A percentile compares a stretch with the other conserved stretches of the same genome.
Evolutionary conservation across 2,329 filamentous ascomycete genomes (phyloP).

Genomic region (Fusarium sp.): DNA sequence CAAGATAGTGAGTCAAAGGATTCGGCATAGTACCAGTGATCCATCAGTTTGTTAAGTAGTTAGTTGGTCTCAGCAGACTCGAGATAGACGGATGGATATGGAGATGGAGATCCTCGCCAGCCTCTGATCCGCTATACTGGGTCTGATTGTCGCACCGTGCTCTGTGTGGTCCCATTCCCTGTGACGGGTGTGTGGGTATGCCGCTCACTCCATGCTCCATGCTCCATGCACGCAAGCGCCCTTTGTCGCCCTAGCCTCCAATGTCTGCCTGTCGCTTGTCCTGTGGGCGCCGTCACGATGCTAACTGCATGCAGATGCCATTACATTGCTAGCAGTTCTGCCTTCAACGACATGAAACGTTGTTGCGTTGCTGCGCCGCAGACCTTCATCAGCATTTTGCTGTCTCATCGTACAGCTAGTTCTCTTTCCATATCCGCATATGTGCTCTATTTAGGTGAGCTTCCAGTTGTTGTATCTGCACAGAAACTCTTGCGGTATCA

Average conservation of each 20-base stretch:
- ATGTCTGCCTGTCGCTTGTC: slow-evolving; percentile 14
- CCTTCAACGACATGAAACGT: slow-evolving; percentile 38
- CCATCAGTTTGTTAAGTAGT: not conserved
- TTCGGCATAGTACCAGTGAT: not conserved
- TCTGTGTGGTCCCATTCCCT: slow-evolving; percentile 27
- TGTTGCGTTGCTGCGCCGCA: slow-evolving; percentile 27
- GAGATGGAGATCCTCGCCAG: slow-evolving; percentile 22
- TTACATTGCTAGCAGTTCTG: slow-evolving; percentile 37
- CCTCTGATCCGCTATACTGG: slow-evolving; percentile 42
- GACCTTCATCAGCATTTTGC: not conserved
- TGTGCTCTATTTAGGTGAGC: not conserved
- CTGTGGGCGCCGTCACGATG: slow-evolving; percentile 27
- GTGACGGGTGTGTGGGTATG: slow-evolving; percentile 34
- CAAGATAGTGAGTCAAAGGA: not conserved
- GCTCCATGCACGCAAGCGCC: slow-evolving; percentile 27
- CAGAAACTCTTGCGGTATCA: not conserved
- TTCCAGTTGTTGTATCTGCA: not conserved
- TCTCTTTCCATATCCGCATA: not conserved
- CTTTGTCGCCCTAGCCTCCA: slow-evolving; percentile 10
- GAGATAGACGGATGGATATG: not conserved
- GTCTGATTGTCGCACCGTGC: slow-evolving; percentile 46
- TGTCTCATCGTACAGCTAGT: not conserved
- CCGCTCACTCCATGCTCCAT: not conserved
- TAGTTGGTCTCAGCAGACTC: not conserved
- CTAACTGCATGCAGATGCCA: slow-evolving; percentile 38